These are phyloP conservation scores for Ailanthus altissimus DNA, from an alignment of 345 rosid species.

Conservation along the genomic window DNA sequence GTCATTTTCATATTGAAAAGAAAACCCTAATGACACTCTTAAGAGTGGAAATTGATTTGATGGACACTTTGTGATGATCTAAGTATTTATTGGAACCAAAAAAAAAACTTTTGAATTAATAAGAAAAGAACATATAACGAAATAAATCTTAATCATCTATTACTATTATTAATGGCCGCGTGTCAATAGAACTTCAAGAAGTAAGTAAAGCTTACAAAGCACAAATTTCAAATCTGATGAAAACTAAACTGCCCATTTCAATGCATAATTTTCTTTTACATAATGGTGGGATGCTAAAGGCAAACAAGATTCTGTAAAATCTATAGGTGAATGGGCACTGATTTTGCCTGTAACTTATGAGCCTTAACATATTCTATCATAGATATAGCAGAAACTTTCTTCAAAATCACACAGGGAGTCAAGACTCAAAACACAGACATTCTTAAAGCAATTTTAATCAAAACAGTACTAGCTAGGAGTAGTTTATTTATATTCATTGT, in stretches of 20 bases:
- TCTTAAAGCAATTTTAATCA: background rate
- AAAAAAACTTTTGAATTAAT: background rate
- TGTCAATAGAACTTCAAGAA: background rate
- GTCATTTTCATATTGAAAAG: slow-evolving; percentile 19
- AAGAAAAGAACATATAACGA: background rate
- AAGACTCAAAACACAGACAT: background rate
- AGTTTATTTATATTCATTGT: background rate
- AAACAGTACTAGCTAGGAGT: background rate
- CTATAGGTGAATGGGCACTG: background rate
- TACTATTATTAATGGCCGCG: too few relatives aligned
- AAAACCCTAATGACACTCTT: background rate
- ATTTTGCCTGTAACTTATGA: background rate
- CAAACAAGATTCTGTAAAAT: background rate
- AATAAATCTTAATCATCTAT: background rate
- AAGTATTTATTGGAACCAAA: background rate
- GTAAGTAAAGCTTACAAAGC: background rate
- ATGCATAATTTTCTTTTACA: background rate
- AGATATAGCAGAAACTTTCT: background rate
- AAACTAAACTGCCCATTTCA: background rate
- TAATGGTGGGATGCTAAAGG: background rate
- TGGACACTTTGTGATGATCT: background rate
- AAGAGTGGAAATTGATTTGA: background rate
- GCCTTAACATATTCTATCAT: background rate
- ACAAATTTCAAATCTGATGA: background rate
- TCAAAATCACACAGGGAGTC: background rate